Evolutionary conservation across 1,284 basidiomycete genomes (phyloP).

Genomic region (Cutaneotrichosporon cutaneum): DNA sequence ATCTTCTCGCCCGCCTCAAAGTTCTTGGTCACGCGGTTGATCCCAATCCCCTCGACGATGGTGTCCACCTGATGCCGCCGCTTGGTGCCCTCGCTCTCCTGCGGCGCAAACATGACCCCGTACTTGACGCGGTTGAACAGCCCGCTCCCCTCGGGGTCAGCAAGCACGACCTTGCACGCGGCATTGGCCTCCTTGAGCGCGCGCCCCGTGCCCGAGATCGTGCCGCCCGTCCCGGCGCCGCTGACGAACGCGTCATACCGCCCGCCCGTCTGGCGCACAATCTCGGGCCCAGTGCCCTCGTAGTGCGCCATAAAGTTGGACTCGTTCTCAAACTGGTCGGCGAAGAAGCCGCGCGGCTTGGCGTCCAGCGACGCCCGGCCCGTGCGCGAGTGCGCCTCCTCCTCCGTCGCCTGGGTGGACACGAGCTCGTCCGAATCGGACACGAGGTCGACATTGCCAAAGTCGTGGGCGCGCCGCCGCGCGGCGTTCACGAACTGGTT

Average conservation of each 20-base stretch:
- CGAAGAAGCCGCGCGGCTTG: constrained; percentile 61
- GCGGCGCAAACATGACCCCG: constrained; percentile 90
- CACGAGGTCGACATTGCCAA: constrained; percentile 59
- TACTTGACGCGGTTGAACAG: constrained; percentile 91
- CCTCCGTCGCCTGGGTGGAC: constrained; percentile 60
- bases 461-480: constrained; percentile 68
- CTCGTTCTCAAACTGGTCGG: constrained; percentile 93
- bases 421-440: constrained; percentile 49
- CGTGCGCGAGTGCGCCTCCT: constrained; percentile 42
- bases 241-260: constrained; percentile 81
- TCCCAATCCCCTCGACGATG: constrained; percentile 71
- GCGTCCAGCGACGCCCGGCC: no score
- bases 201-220: constrained; percentile 79
- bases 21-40: constrained; percentile 65
- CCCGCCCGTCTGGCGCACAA: constrained; percentile 89
- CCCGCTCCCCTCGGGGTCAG: constrained; percentile 90
- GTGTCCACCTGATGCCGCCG: constrained; percentile 77
- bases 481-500: constrained; percentile 86
- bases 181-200: constrained; percentile 62
- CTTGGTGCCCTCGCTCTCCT: constrained; percentile 93
- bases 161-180: constrained; percentile 68
- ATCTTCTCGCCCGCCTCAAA: constrained; percentile 74
- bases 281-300: constrained; percentile 88
- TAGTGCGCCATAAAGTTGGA: constrained; percentile 91
- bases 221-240: constrained; percentile 96